phyloP scores from a whole-genome alignment of 148 eudicot species.

The Rhododendron ovatum region DNA sequence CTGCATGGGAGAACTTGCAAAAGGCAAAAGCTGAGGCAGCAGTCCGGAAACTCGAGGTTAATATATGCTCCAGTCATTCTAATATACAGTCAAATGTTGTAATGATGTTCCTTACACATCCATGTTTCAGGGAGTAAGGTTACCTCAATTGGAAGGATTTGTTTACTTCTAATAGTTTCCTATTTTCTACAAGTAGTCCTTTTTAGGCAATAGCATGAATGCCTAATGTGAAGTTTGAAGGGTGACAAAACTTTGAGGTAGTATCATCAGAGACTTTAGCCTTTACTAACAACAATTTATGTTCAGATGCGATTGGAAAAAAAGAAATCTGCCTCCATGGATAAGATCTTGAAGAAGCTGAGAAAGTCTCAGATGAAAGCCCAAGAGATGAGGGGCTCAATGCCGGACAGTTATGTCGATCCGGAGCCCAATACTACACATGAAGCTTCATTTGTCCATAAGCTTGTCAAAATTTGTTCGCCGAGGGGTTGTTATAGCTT shows the following conservation, averaged over 20 bases:
- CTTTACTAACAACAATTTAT: constrained; percentile 4
- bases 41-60: constrained; percentile 72
- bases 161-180: not conserved
- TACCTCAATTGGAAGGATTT: not conserved
- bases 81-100: not conserved
- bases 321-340: constrained; percentile 60
- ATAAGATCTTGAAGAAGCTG: constrained; percentile 63
- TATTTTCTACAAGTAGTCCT: not conserved
- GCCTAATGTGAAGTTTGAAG: too few species aligned
- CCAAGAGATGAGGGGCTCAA: constrained; percentile 53
- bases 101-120: not conserved
- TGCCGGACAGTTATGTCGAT: constrained; percentile 15
- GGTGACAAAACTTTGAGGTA: not conserved
- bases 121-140: not conserved
- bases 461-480: constrained; percentile 20
- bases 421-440: constrained; percentile 18
- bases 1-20: constrained; percentile 86
- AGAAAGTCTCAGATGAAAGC: constrained; percentile 63
- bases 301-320: constrained; percentile 80
- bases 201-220: not conserved
- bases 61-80: not conserved
- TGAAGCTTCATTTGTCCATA: constrained; percentile 27
- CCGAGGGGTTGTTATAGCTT: constrained; percentile 29
- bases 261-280: not conserved
- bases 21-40: constrained; percentile 91